Conservation (phyloP, 192 early-diverging fungal genomes). For the Mortierella alpina region DNA sequence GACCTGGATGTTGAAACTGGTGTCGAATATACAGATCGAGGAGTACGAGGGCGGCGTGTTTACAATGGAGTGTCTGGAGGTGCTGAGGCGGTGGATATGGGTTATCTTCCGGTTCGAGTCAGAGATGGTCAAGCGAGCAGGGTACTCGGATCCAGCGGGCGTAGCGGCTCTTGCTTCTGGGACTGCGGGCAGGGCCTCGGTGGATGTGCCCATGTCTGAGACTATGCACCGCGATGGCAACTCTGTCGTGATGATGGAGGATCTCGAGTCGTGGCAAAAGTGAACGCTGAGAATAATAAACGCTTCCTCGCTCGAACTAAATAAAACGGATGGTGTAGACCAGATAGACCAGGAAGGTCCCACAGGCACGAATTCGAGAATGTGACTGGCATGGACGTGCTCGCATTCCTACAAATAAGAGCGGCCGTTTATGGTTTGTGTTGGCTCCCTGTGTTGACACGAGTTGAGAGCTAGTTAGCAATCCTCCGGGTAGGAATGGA, state of each 20-base stretch:
- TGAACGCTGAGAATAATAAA: too few species aligned
- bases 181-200: neutral
- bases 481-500: constrained; percentile 58
- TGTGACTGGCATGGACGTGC: neutral
- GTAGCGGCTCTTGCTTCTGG: neutral
- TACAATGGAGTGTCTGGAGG: constrained; percentile 83
- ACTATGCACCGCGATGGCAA: neutral
- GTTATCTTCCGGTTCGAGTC: constrained; percentile 91
- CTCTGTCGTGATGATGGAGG: constrained; percentile 30
- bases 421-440: neutral
- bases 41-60: constrained; percentile 78
- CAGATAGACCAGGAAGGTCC: neutral
- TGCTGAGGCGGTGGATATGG: constrained; percentile 93
- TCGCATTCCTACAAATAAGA: neutral
- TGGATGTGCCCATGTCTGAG: constrained; percentile 6
- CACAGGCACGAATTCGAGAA: neutral
- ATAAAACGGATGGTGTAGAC: too few species aligned
- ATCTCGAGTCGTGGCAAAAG: constrained; percentile 41
- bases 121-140: constrained; percentile 71
- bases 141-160: constrained; percentile 14
- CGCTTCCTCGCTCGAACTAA: too few species aligned
- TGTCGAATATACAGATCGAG: constrained; percentile 69
- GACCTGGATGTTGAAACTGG: constrained; percentile 86
- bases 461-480: constrained; percentile 58
- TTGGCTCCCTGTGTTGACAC: constrained; percentile 35